Evolutionary conservation across 1,284 basidiomycete species (phyloP).

Genomic region (Neotropicomus parvogracilis): DNA sequence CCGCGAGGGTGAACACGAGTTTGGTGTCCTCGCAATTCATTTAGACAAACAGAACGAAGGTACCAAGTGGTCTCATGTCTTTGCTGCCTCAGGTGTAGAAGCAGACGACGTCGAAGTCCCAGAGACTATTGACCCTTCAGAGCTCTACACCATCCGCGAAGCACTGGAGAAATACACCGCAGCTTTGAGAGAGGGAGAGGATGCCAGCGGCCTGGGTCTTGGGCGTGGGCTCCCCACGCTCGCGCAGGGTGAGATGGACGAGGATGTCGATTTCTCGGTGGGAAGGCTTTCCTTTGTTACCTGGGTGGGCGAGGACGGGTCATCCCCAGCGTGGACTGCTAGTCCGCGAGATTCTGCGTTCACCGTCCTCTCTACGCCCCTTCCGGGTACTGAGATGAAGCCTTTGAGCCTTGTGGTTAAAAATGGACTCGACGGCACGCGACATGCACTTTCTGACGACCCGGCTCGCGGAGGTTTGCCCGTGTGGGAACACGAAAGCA

Average conservation of each 20-base stretch:
- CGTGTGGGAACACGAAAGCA: slow-evolving; percentile 73
- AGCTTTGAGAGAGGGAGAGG: slow-evolving; percentile 53
- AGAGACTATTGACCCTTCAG: slow-evolving; percentile 85
- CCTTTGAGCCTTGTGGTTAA: slow-evolving; percentile 64
- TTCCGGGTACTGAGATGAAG: slow-evolving; percentile 45
- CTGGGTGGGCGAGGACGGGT: slow-evolving; percentile 58
- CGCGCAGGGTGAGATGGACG: slow-evolving; percentile 79
- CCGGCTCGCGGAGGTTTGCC: slow-evolving; percentile 16
- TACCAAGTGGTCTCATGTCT: slow-evolving; percentile 84
- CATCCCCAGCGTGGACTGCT: slow-evolving; percentile 38
- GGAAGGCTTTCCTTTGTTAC: slow-evolving; percentile 60
- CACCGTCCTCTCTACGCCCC: slow-evolving; percentile 56
- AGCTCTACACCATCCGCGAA: slow-evolving; percentile 76
- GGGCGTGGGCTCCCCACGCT: slow-evolving; percentile 71
- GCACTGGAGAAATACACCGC: slow-evolving; percentile 82
- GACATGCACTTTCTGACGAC: slow-evolving; percentile 51
- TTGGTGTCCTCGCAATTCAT: slow-evolving; percentile 75
- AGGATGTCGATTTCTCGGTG: slow-evolving; percentile 71
- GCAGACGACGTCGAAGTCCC: slow-evolving; percentile 70
- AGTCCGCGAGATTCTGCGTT: slow-evolving; percentile 41
- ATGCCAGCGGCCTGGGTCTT: slow-evolving; percentile 53
- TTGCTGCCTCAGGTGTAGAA: slow-evolving; percentile 42
- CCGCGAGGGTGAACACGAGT: slow-evolving; percentile 60
- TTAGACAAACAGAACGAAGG: slow-evolving; percentile 79
- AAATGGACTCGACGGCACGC: slow-evolving; percentile 77